Evolutionary conservation across 352 stramenopile species (phyloP), one percentile per base, ranked within the genome.

Genomic region (Pythium brassicae): DNA sequence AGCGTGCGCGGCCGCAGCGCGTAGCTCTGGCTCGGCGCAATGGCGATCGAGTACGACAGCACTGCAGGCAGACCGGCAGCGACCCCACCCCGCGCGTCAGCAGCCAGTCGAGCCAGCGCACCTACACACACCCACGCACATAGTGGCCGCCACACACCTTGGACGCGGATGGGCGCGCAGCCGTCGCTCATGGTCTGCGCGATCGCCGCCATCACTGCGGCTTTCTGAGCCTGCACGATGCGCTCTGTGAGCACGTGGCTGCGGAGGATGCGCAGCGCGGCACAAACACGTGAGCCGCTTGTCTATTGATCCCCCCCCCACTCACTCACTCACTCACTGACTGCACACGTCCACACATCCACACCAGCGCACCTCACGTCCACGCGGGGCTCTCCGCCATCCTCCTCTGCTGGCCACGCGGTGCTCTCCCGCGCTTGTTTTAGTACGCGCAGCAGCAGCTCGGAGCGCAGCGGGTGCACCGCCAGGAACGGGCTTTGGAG

Each of bases 401-500:
- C 29, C 5, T 34, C 32, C 15, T 26, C 20, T 8, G 44, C 26
- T 2, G 17, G 34, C 34, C 32, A 14, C 23, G 26, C 17, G 17
- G 35, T 25, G 44, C 15, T 43, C 10, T 35, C 20, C 40, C 45
- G 27, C 56, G 27, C 8, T 59, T 78, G 53, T 3, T 69, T 50
- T 6, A 84, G 53, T 17, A 76, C 64, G 12, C 61, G 55, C 25
- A 63, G 35, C 20, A 78, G 25, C 32, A 84, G 40, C 61, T 80
- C 65, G 2, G 69, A 80, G 12, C 68, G 69, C 5, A 73, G 73
- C 19, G 75, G 72, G 35, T 81, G 71, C 9, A 68, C 63, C n/a
- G 59, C 25, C 32, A 85, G 47, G 49, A 72, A 85, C n/a, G 70
- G 65, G 57, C 75, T 85, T 55, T 81, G 65, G n/a, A 82, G 50